Evolutionary conservation across 1,284 basidiomycete genomes (phyloP), one percentile per base, ranked within the genome.

Genomic region (Marasmius sp.): DNA sequence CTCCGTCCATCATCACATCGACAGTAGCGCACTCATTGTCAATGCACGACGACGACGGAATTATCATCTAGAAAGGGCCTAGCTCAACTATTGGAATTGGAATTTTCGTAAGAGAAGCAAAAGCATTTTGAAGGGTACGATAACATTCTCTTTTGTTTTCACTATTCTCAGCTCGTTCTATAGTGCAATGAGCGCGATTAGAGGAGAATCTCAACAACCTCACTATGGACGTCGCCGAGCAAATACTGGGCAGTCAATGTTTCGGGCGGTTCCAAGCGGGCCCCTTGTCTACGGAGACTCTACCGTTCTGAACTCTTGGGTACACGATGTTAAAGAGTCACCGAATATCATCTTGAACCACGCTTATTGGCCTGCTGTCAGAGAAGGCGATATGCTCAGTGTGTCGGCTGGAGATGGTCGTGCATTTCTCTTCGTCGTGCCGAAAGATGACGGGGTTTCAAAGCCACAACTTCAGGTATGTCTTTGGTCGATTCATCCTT

Each of bases 361-460:
- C 54, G 76, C 83, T 18, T 85, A 80, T 70, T 92, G 89, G 87
- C 87, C 88, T 16, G 91, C 91, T 2, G 86, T 91, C 52, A 76
- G 77, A 48, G 88, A 89, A 66, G 91, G 91, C 9, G 91, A 93
- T 68, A 75, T 91, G 68, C 70, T 93, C 43, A 80, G 82, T 59
- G 82, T 92, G 10, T 80, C 77, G 48, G 74, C 74, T 41, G 75
- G 76, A 52, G 73, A 78, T 57, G 70, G 77, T n/a, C 73, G 76
- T 18, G 84, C 83, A 0, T 87, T 89, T 66, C 75, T 93, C 41
- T 91, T 92, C 70, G 78, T 82, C 22, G 85, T 88, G 6, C 82
- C 83, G 20, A 84, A 79, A 66, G 85, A 90, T 57, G 89, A 92
- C 61, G 78, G 79, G 34, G 78, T 76, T 61, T 63, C 80, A 6